A percentile compares a stretch with the other conserved stretches of the same genome.
Conservation (phyloP, 768 basidiomycete genomes). For the Hemileccinum rubropunctum region DNA sequence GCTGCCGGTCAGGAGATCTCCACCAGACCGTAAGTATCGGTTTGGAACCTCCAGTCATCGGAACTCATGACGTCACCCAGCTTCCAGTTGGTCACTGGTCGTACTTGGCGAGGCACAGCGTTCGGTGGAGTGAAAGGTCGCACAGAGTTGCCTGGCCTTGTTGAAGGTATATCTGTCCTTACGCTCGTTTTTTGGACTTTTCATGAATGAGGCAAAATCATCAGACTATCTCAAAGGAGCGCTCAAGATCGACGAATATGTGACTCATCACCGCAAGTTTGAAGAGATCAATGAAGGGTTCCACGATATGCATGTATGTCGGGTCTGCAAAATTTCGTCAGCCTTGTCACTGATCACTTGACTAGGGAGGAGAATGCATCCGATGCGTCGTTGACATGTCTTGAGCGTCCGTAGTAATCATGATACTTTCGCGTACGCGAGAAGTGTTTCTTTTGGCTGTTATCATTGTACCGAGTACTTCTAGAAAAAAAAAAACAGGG, state of each 20-base stretch:
- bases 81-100: constrained; percentile 76
- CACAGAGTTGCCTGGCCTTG: constrained; percentile 91
- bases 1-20: constrained; percentile 95
- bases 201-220: constrained; percentile 1
- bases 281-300: constrained; percentile 85
- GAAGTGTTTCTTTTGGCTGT: constrained; percentile 3
- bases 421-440: background rate
- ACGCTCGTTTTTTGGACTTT: background rate
- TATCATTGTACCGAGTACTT: background rate
- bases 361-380: constrained; percentile 77
- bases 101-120: constrained; percentile 92
- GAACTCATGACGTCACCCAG: constrained; percentile 23
- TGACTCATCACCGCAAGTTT: constrained; percentile 80
- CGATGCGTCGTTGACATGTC: constrained; percentile 94
- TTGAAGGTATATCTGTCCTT: constrained; percentile 59
- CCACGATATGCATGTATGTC: constrained; percentile 93
- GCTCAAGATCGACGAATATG: constrained; percentile 93
- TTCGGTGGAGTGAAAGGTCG: constrained; percentile 99
- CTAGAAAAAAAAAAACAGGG: background rate
- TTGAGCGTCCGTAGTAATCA: constrained; percentile 23
- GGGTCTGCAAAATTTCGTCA: background rate
- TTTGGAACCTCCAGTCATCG: background rate
- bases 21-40: constrained; percentile 68
- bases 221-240: constrained; percentile 79
- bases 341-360: constrained; percentile 3